Percentiles rank a stretch among this genome's conserved stretches.
Conservation (phyloP, 805 yeast species). For the Crinitomyces ghanaensis region DNA sequence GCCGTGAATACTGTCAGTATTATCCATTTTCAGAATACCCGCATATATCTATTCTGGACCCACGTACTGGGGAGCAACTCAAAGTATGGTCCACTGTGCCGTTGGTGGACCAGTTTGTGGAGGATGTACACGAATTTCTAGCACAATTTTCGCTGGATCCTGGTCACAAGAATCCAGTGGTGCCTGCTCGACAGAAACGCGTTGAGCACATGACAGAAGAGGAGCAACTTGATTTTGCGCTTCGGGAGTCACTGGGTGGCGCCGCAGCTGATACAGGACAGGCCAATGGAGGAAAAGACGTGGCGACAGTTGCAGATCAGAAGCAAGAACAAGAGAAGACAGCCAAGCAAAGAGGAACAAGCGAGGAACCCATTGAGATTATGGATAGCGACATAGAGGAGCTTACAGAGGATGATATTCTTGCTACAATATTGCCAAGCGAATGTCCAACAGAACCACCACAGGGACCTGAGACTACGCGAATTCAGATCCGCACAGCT, state of each 20-base stretch:
- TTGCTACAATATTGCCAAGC: conserved; percentile 38
- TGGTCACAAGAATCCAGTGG: conserved; percentile 49
- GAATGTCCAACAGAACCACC: conserved; percentile 59
- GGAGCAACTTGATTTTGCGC: conserved; percentile 69
- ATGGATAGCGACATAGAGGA: conserved; percentile 1
- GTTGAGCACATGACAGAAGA: conserved; percentile 72
- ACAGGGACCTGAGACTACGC: conserved; percentile 44
- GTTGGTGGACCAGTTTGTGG: conserved; percentile 44
- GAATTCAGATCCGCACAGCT: conserved; percentile 81
- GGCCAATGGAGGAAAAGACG: conserved; percentile 10
- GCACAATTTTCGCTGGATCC: conserved; percentile 52
- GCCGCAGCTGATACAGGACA: conserved; percentile 25
- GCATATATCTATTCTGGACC: conserved; percentile 85
- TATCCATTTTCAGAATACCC: conserved; percentile 69
- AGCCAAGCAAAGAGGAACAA: too few relatives aligned
- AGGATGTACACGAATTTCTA: conserved; percentile 62
- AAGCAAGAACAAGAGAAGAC: conserved; percentile 5
- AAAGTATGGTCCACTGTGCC: conserved; percentile 64
- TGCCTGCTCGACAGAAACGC: conserved; percentile 36
- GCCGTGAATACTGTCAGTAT: conserved; percentile 56
- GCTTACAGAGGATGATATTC: conserved; percentile 32
- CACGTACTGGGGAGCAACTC: conserved; percentile 88
- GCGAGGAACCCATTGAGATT: too few relatives aligned
- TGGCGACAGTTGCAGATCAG: conserved; percentile 11
- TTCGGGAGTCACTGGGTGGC: conserved; percentile 48